These are phyloP conservation scores for Russula olivacea DNA, from an alignment of 768 basidiomycete genomes.

Conservation along the genomic window DNA sequence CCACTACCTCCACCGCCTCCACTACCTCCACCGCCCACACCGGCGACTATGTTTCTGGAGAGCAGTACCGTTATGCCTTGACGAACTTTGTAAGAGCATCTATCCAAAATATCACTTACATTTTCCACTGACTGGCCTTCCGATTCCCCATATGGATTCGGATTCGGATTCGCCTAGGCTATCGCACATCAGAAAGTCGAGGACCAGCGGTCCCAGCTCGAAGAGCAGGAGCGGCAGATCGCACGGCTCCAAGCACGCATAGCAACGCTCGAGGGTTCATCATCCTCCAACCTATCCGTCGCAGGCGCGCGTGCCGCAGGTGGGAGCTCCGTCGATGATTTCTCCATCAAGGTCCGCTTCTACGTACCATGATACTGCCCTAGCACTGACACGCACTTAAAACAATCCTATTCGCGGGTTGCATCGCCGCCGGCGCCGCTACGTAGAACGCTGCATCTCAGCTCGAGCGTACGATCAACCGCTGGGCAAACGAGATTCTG, in stretches of 20 bases:
- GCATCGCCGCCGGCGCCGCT: background rate
- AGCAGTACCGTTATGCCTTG: slow-evolving; percentile 78
- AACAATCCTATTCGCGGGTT: background rate
- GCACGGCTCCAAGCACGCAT: slow-evolving; percentile 68
- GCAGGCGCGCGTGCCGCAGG: slow-evolving; percentile 36
- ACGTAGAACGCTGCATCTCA: slow-evolving; percentile 57
- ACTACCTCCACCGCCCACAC: background rate
- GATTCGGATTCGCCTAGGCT: slow-evolving; percentile 39
- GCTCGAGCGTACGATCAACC: slow-evolving; percentile 76
- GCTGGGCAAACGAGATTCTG: slow-evolving; percentile 78
- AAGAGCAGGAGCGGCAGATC: slow-evolving; percentile 80
- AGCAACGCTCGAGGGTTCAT: slow-evolving; percentile 63
- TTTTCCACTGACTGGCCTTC: background rate
- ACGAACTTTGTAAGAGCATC: slow-evolving; percentile 55
- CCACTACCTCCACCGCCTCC: background rate
- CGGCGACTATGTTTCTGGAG: slow-evolving; percentile 39
- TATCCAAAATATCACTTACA: background rate
- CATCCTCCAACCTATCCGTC: slow-evolving; percentile 35
- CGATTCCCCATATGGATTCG: background rate
- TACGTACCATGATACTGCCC: background rate
- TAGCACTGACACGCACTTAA: background rate
- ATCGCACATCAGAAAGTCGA: slow-evolving; percentile 89
- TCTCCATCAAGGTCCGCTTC: slow-evolving; percentile 66
- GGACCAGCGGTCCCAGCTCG: slow-evolving; percentile 68
- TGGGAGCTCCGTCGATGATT: slow-evolving; percentile 73